Evolutionary conservation across 2,329 filamentous ascomycete genomes (phyloP).

Genomic region (Colletotrichum euphorbiae): DNA sequence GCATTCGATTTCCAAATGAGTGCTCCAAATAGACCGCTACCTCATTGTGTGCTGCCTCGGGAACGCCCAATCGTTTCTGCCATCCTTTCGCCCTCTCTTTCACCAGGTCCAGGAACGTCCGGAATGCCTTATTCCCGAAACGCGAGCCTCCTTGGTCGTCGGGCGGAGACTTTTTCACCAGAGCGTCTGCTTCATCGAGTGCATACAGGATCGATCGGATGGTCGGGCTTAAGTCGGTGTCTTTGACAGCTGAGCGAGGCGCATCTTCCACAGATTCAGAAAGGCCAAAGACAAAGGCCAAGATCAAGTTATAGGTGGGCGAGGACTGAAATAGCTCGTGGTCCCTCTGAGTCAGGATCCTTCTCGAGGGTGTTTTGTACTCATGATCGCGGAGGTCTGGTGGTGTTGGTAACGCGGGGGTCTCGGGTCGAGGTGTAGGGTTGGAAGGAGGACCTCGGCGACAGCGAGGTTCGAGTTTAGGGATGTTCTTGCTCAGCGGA

Average conservation of each 20-base stretch:
- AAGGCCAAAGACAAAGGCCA: slow-evolving; percentile 87
- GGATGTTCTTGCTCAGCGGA: slow-evolving; percentile 57
- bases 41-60: slow-evolving; percentile 71
- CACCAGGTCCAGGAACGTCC: slow-evolving; percentile 79
- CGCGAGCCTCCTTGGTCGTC: slow-evolving; percentile 88
- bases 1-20: slow-evolving; percentile 84
- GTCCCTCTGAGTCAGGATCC: slow-evolving; percentile 85
- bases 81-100: slow-evolving; percentile 67
- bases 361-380: slow-evolving; percentile 76
- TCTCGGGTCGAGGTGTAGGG: slow-evolving; percentile 75
- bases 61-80: slow-evolving; percentile 72
- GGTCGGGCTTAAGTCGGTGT: slow-evolving; percentile 66
- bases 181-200: slow-evolving; percentile 74
- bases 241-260: slow-evolving; percentile 71
- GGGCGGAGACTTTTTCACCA: slow-evolving; percentile 78
- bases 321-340: slow-evolving; percentile 86
- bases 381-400: slow-evolving; percentile 69
- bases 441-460: slow-evolving; percentile 65
- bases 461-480: slow-evolving; percentile 75
- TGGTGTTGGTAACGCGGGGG: slow-evolving; percentile 77
- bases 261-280: slow-evolving; percentile 82
- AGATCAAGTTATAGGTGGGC: slow-evolving; percentile 78
- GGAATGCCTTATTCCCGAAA: slow-evolving; percentile 95
- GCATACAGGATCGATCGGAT: slow-evolving; percentile 75
- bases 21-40: slow-evolving; percentile 83